Evolutionary conservation across 345 rosid species (phyloP).

Genomic region (Linum trigynum): DNA sequence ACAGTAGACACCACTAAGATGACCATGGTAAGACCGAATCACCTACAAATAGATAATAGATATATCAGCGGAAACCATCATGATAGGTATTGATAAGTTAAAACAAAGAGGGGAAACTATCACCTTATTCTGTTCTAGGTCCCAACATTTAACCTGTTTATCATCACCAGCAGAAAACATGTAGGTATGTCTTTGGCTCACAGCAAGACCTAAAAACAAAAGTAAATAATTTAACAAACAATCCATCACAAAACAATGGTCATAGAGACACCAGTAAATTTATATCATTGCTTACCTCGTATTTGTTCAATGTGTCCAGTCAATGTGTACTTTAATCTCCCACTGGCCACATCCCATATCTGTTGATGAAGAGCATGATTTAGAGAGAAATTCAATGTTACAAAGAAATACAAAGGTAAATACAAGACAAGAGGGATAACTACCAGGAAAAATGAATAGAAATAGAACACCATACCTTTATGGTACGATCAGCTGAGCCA

Average conservation of each 20-base stretch:
- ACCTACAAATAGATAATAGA: conserved; percentile 35
- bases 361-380: conserved; percentile 15
- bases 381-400: background rate
- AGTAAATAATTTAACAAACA: conserved; percentile 1
- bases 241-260: conserved; percentile 8
- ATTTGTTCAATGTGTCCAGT: conserved; percentile 97
- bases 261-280: conserved; percentile 4
- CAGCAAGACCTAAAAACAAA: conserved; percentile 68
- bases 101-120: background rate
- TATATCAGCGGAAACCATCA: background rate
- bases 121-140: conserved; percentile 99
- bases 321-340: conserved; percentile 80
- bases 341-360: conserved; percentile 98
- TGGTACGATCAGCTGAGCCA: conserved; percentile 97
- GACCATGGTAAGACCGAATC: conserved; percentile 95
- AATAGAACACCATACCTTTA: conserved; percentile 48
- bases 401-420: too few species aligned
- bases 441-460: background rate
- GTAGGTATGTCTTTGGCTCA: conserved; percentile 78
- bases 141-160: conserved; percentile 99
- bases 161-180: conserved; percentile 99
- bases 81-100: background rate
- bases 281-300: conserved; percentile 48
- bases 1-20: conserved; percentile 97
- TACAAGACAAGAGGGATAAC: background rate